Conservation (phyloP, 2,329 filamentous ascomycete genomes). For the Aspergillus jensenii region DNA sequence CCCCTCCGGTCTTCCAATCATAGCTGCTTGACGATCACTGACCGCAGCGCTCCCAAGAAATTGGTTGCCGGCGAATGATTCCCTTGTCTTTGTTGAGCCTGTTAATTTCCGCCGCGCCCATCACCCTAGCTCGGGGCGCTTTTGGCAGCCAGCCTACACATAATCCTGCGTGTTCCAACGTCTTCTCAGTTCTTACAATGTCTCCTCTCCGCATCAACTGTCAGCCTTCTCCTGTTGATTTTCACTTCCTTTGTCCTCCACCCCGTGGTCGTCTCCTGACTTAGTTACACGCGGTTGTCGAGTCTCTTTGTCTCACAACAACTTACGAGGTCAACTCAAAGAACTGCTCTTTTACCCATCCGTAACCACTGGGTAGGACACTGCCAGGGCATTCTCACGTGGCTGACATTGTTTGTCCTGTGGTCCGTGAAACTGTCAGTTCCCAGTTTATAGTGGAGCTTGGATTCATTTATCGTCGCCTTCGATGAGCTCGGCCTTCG, state of each 20-base stretch:
- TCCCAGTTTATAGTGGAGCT: not conserved
- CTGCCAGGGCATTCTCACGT: not conserved
- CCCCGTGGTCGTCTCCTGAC: not conserved
- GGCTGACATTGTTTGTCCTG: conserved; percentile 4
- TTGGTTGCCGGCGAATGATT: not conserved
- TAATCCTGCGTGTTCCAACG: conserved; percentile 1
- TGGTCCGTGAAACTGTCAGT: not conserved
- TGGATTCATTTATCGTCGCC: not conserved
- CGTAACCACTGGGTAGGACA: not conserved
- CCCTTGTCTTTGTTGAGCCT: not conserved
- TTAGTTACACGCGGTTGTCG: not conserved
- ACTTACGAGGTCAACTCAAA: not conserved
- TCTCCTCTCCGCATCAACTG: not conserved
- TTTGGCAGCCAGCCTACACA: not conserved
- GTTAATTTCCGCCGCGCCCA: not conserved
- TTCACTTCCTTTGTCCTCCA: not conserved
- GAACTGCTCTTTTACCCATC: not conserved
- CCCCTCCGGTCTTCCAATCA: conserved; percentile 8
- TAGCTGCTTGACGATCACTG: not conserved
- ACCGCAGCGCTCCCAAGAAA: not conserved
- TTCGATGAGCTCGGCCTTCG: not conserved
- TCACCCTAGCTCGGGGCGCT: conserved; percentile 2
- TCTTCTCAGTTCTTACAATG: not conserved
- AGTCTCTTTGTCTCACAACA: not conserved
- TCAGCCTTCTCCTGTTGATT: not conserved